A percentile compares a stretch with the other conserved stretches of the same genome.
Conservation (phyloP, 768 basidiomycete genomes). For the Suillus weaverae region DNA sequence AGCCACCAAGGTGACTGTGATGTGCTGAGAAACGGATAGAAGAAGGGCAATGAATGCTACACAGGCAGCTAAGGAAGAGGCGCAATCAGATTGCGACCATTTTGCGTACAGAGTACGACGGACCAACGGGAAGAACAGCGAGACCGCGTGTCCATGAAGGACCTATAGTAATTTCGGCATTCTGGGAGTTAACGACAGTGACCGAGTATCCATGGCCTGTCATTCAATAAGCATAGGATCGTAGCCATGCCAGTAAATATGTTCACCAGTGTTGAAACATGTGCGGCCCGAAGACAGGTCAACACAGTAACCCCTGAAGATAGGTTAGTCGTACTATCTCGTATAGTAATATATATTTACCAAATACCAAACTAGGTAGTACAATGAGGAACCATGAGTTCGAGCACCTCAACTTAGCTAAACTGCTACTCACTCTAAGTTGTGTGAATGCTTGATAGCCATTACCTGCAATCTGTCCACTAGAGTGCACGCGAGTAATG, state of each 20-base stretch:
- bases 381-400: conserved; percentile 9
- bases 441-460: conserved; percentile 37
- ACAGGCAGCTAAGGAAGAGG: conserved; percentile 39
- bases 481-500: conserved; percentile 59
- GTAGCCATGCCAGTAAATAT: neutral
- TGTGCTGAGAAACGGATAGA: conserved; percentile 59
- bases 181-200: conserved; percentile 35
- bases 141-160: conserved; percentile 73
- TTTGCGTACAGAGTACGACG: conserved; percentile 22
- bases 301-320: conserved; percentile 60
- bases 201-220: conserved; percentile 60
- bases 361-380: conserved; percentile 65
- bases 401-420: conserved; percentile 1
- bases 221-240: conserved; percentile 6
- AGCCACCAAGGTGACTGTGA: conserved; percentile 43
- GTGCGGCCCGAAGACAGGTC: conserved; percentile 38
- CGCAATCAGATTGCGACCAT: neutral
- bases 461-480: conserved; percentile 24
- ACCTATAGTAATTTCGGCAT: conserved; percentile 41
- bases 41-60: conserved; percentile 65
- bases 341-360: conserved; percentile 35
- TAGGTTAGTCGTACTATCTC: conserved; percentile 11
- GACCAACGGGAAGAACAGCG: conserved; percentile 75
- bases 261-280: conserved; percentile 50
- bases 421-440: conserved; percentile 49